Base-by-base conservation (phyloP, 352 stramenopile genomes). In the Sclerospora graminicola region DNA sequence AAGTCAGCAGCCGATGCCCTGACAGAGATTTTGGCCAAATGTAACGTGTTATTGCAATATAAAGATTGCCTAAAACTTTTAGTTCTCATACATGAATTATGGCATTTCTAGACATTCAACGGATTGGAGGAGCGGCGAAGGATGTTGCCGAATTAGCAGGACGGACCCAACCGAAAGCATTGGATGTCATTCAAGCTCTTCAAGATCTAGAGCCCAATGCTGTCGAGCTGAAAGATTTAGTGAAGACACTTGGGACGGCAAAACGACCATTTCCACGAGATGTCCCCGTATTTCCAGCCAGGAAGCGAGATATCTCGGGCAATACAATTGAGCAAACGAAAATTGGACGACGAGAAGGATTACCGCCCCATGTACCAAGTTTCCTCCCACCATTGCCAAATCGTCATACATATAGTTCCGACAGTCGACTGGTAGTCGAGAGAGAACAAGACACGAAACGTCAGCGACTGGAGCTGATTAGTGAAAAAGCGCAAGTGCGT, bases 401-500 rank as follows among this genome's bases (percentile, higher is more conserved):
- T 40, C 65, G 67, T 8, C 69, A 82, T 41, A 79, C 69, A 16
- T 82, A 82, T 48, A 77, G 63, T 40, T 69, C 66, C 0, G 58
- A 82, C 13, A 69, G 67, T 50, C 56, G 61, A 16, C 27, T 77
- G 1, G 69, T 82, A 8, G 69, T 82, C 15, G 66, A 79, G 14
- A 51, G 66, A 46, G 63, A 76, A 27, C 60, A 77, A 19, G 69
- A 82, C 21, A 64, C 55, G 0, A 82, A 82, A 47, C 66, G 66
- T 10, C 60, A 63, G 45, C 53, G 69, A 14, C 51, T 82, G 8
- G 66, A 72, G n/a, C 34, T 79, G 28, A 54, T 82, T 8, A 55
- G 54, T 45, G 66, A 82, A 51, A 82, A 82, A 46, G 70, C 65
- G 4, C 66, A 79, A 50, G 65, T 82, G 31, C 66, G 73, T 20